Evolutionary conservation across 345 rosid species (phyloP).

Genomic region (Brassica nigra): DNA sequence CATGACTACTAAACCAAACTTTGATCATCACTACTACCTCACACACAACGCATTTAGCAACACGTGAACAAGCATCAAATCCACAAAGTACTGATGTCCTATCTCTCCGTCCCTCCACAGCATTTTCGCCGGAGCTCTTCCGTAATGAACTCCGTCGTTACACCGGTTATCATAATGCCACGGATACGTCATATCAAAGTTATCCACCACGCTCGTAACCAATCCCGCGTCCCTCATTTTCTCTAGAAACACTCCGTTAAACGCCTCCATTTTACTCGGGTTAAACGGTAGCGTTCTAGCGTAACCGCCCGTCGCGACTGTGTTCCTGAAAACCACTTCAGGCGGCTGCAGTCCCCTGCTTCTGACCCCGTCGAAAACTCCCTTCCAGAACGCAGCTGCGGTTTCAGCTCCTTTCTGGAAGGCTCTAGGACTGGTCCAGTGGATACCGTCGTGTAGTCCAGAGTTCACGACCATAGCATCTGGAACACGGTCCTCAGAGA

Average conservation of each 20-base stretch:
- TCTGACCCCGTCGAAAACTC: conserved; percentile 58
- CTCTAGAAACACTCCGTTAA: conserved; percentile 47
- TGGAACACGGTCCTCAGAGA: conserved; percentile 67
- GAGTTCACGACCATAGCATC: conserved; percentile 85
- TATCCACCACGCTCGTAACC: conserved; percentile 70
- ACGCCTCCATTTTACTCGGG: conserved; percentile 88
- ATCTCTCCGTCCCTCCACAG: conserved; percentile 89
- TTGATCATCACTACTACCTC: conserved; percentile 31
- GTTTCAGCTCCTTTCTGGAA: conserved; percentile 64
- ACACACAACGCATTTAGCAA: conserved; percentile 75
- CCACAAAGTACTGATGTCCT: conserved; percentile 98
- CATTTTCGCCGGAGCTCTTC: conserved; percentile 81
- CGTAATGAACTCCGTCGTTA: conserved; percentile 92
- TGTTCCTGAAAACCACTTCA: conserved; percentile 63
- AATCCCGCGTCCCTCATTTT: conserved; percentile 57
- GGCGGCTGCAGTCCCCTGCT: conserved; percentile 69
- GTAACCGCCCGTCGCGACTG: conserved; percentile 85
- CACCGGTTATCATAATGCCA: conserved; percentile 96
- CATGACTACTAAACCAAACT: conserved; percentile 24
- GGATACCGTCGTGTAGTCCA: conserved; percentile 85
- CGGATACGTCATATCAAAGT: conserved; percentile 88
- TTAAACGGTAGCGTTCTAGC: conserved; percentile 76
- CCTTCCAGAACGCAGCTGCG: conserved; percentile 77
- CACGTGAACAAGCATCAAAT: conserved; percentile 89
- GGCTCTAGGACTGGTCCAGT: conserved; percentile 55